phyloP scores from a whole-genome alignment of 2,329 filamentous ascomycete genomes.

The Sordariomycetes sp. region DNA sequence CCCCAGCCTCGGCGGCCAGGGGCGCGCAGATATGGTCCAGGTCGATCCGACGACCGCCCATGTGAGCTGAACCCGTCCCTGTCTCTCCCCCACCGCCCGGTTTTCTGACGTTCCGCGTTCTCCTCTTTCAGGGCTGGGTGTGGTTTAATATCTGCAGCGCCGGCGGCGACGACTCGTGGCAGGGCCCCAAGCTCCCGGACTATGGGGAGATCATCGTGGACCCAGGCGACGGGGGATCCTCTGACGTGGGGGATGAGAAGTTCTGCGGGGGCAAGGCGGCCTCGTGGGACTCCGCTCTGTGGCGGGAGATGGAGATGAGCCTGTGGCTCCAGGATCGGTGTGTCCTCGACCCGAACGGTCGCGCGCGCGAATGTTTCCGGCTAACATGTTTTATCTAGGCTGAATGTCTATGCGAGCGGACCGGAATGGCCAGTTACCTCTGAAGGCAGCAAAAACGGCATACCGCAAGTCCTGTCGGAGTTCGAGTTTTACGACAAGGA shows the following conservation, averaged over 20 bases:
- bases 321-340: neutral
- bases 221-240: neutral
- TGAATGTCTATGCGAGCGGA: too few relatives aligned
- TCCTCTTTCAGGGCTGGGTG: neutral
- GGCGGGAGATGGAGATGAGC: neutral
- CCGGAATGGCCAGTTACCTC: too few relatives aligned
- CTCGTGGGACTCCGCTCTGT: neutral
- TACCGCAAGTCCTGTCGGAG: too few relatives aligned
- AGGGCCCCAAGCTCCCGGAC: neutral
- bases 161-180: neutral
- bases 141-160: neutral
- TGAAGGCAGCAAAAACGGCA: too few relatives aligned
- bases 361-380: neutral
- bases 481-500: too few relatives aligned
- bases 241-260: neutral
- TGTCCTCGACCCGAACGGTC: neutral
- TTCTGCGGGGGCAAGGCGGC: neutral
- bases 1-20: neutral
- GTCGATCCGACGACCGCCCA: neutral
- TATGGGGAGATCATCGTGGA: neutral
- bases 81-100: too few relatives aligned
- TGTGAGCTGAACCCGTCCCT: too few relatives aligned
- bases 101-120: too few relatives aligned
- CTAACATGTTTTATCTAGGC: too few relatives aligned
- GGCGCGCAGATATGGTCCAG: neutral